Conservation (phyloP, 75 land plant species). For the Picea sitchensis region DNA sequence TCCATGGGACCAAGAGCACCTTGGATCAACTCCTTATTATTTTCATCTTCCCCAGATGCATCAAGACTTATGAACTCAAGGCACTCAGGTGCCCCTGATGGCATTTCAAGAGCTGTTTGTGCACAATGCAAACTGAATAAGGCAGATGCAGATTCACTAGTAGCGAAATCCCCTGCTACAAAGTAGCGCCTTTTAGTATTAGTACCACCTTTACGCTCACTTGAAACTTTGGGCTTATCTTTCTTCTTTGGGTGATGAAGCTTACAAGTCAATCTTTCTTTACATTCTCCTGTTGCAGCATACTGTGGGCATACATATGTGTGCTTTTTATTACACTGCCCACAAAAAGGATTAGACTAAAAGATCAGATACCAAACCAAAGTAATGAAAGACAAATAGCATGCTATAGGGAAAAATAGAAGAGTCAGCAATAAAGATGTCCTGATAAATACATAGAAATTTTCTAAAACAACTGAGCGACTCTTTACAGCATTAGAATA, state of each 20-base stretch:
- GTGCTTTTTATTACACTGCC: slow-evolving; percentile 98
- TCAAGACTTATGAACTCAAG: slow-evolving; percentile 16
- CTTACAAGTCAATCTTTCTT: slow-evolving; percentile 62
- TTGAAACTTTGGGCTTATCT: slow-evolving; percentile 34
- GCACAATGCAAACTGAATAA: not conserved
- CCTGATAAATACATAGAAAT: no score
- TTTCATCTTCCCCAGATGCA: not conserved
- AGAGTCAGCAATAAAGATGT: no score
- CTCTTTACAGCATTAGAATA: no score
- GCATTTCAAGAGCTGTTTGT: slow-evolving; percentile 4
- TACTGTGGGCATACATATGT: slow-evolving; percentile 79
- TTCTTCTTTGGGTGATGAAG: slow-evolving; percentile 84
- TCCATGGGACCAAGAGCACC: not conserved
- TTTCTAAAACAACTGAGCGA: no score
- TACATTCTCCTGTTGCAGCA: slow-evolving; percentile 73
- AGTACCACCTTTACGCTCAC: slow-evolving; percentile 12
- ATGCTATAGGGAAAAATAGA: no score
- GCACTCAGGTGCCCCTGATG: not conserved
- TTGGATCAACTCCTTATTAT: not conserved
- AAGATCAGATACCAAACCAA: not conserved
- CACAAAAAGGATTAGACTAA: not conserved
- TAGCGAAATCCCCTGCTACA: slow-evolving; percentile 12
- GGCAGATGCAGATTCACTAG: slow-evolving; percentile 32
- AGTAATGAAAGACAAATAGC: not conserved
- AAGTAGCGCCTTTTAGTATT: slow-evolving; percentile 51